Base-by-base conservation (phyloP, 2,329 filamentous ascomycete species). In the Scortechinia acanthostroma region DNA sequence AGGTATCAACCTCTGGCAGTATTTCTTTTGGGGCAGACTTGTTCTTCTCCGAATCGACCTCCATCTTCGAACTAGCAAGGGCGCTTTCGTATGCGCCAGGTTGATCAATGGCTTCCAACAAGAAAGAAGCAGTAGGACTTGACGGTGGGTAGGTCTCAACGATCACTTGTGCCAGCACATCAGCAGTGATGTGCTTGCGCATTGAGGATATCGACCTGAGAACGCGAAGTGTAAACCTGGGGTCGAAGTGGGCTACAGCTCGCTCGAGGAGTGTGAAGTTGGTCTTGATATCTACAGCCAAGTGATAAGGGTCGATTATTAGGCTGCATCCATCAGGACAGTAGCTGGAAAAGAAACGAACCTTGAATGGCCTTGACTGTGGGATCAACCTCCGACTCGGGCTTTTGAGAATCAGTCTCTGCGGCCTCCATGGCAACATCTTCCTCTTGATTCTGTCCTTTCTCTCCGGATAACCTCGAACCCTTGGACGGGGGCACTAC, bases 191-290 rank as follows among this genome's bases (percentile, higher is more conserved):
- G 53, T 88, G 82, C 75, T 97, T 97, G 63, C 93, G 89, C 63
- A 97, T 83, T 46, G 90, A 91, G 33, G 93, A 95, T 69, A 97
- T 95, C 55, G 91, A 95, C 58, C 93, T 86, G 51, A 98, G 79
- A 50, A 93, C 93, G 60, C 93, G 82, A 51, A 98, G 85, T 47
- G 91, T 89, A 69, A 96, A 98, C 71, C 93, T 84, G 48, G 91
- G 82, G 68, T 98, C 93, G 65, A 97, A 98, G 56, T 94, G 81
- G 52, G 83, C 76, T 52, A 98, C 91, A 53, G 91, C 93, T 58
- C 90, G 86, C 59, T 96, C 91, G 59, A 98, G 77, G 52, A 98
- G 77, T 44, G 81, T 80, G 61, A 96, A 96, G 69, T 94, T 96
- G 74, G 80, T 84, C 69, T 91, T 93, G 70, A 98, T 95, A 65